Base-by-base conservation (phyloP, 202 grass and related monocot species). In the Schoenoplectus triqueter region DNA sequence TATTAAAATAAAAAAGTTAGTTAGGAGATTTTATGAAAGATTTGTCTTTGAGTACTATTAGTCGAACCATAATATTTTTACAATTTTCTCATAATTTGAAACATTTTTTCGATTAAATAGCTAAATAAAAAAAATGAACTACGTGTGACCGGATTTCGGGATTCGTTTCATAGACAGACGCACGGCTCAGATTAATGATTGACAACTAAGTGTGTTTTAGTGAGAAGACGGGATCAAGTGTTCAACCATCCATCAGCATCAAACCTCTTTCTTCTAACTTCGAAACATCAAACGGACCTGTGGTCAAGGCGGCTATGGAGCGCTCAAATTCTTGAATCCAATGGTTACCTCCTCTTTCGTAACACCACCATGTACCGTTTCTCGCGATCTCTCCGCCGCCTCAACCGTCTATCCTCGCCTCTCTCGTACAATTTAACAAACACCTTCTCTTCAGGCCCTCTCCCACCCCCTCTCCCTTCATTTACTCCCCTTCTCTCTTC, bases 371-470 rank as follows among this genome's bases (percentile, higher is more conserved):
- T 64, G 22, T 46, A 47, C 21, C 47, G 74, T 47, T 47, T 55
- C 15, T 45, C 66, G 80, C 82, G 61, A 68, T 76, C 78, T 79
- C 73, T 71, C 73, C 60, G 48, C 54, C 84, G 10, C 76, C 20
- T 85, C 66, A 82, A 68, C 78, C 65, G 56, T 22, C 70, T 75
- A 5, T 84, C 87, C 77, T 56, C 22, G 9, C 17, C 54, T 41
- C 84, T 90, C n/a, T 13, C 88, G 59, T 83, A 42, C 86, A 89
- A 89, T 92, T 78, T 82, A 56, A 88, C 93, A 71, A 95, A 86
- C 88, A 89, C 87, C 88, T 95, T 90, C 66, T 87, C 85, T 47
- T 48, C 86, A 73, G 15, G 59, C 61, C 18, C 69, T 2, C 82
- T 85, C 11, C 82, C 88, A 18, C 80, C 83, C 2, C 78, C 87